Base-by-base conservation (phyloP, 179 eudicot genomes). In the Sideroxylon spinosum region DNA sequence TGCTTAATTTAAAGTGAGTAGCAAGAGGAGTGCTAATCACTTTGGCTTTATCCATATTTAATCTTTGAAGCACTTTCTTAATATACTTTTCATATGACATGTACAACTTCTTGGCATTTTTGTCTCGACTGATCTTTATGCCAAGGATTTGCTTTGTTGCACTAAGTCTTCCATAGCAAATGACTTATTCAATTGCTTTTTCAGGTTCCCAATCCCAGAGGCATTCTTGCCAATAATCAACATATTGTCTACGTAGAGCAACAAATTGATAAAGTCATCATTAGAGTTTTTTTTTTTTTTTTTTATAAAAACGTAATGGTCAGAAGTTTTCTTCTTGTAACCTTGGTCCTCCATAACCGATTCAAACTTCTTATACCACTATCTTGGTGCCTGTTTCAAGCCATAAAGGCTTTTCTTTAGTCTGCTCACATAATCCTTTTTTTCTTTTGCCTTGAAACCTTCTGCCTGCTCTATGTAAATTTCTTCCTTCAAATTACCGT, bases 381-480 rank as follows among this genome's bases (percentile, higher is more conserved):
- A 4, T 71, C 60, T 71, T 3, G 29, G 59, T 2, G 75, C 26
- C 8, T 71, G 28, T 23, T 71, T 71, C 59, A 50, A 71, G 37
- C 60, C 75, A 49, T 71, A 71, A n/a, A 71, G 37, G 9, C 37
- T 71, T 19, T 71, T 71, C 29, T 53, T 48, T 13, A 71, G 23
- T 53, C 37, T 49, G 28, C 60, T 50, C 20, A 71, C 75, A 50
- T 53, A 71, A 2, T 71, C 75, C 29, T 71, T 22, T 71, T 71
- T 71, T 53, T 19, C 29, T 71, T 22, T 71, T 7, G 50, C 75
- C 17, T 0, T 52, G 55, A 71, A 71, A 48, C 75, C 75, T 16
- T 71, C 28, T 71, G 28, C 29, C 37, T 71, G 26, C 75, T 71
- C 75, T 37, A 71, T 71, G 61, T 71, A 71, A n/a, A 71, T 71